Conservation (phyloP, 2,329 filamentous ascomycete species). For the Aspergillus sp. region DNA sequence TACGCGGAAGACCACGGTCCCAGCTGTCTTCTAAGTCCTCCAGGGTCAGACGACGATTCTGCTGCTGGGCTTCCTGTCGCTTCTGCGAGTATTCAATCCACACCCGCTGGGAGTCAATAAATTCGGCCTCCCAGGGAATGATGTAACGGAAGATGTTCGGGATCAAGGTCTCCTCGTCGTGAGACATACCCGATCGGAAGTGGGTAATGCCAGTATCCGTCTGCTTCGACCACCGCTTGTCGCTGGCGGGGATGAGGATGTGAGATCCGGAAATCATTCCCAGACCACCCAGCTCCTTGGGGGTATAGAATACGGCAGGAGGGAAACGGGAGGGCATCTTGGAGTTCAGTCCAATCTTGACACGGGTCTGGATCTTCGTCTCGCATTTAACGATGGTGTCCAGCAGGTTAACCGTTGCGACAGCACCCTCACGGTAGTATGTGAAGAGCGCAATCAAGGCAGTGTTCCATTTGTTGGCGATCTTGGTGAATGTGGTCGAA, state of each 20-base stretch:
- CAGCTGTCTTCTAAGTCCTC: slow-evolving; percentile 97
- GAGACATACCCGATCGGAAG: slow-evolving; percentile 94
- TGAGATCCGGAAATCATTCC: slow-evolving; percentile 99
- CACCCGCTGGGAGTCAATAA: slow-evolving; percentile 96
- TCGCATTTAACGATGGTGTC: slow-evolving; percentile 99
- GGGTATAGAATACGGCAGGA: slow-evolving; percentile 96
- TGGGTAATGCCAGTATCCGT: slow-evolving; percentile 96
- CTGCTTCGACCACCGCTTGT: slow-evolving; percentile 97
- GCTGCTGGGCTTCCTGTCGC: slow-evolving; percentile 89
- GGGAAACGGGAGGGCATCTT: slow-evolving; percentile 99
- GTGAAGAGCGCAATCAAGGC: slow-evolving; percentile 94
- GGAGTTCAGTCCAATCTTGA: slow-evolving; percentile 97
- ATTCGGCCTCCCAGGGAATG: slow-evolving; percentile 97
- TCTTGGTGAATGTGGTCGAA: slow-evolving; percentile 99
- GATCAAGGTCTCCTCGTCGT: slow-evolving; percentile 94
- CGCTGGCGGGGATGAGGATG: slow-evolving; percentile 91
- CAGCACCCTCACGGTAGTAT: slow-evolving; percentile 95
- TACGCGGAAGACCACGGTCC: slow-evolving; percentile 94
- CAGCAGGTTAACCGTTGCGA: slow-evolving; percentile 85
- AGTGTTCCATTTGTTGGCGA: slow-evolving; percentile 99
- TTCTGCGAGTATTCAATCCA: slow-evolving; percentile 99
- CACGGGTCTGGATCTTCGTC: slow-evolving; percentile 97
- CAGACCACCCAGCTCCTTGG: slow-evolving; percentile 91
- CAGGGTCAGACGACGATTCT: slow-evolving; percentile 86
- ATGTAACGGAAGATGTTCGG: slow-evolving; percentile 99